These are phyloP conservation scores for Tillandsia leiboldiana DNA, from an alignment of 176 grass and related monocot genomes.

Conservation along the genomic window DNA sequence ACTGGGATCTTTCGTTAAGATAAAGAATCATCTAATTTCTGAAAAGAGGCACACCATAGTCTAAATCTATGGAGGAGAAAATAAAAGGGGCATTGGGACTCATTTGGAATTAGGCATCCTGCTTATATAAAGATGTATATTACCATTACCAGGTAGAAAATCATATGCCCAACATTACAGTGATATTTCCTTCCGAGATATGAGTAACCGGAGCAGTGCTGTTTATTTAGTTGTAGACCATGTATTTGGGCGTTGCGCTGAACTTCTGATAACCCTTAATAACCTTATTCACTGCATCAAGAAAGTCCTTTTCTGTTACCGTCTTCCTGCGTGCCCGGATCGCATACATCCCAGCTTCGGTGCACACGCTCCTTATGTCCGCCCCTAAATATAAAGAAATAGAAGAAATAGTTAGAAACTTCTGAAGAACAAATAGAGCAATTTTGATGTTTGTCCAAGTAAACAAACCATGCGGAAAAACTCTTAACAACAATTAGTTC, in stretches of 20 bases:
- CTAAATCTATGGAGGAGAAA: no score
- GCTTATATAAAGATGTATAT: background rate
- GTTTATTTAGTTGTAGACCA: constrained; percentile 7
- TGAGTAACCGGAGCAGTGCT: background rate
- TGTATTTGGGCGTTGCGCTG: constrained; percentile 12
- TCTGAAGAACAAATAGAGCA: background rate
- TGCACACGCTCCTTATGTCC: constrained; percentile 35
- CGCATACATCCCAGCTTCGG: constrained; percentile 32
- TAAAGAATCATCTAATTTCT: no score
- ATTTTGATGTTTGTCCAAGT: background rate
- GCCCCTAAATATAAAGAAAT: background rate
- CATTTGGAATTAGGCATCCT: no score
- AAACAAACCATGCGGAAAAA: no score
- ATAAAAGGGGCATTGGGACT: no score
- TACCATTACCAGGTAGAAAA: background rate
- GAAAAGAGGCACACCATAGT: no score
- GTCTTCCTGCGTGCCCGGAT: constrained; percentile 24
- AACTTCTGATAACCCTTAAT: constrained; percentile 23
- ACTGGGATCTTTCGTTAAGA: no score
- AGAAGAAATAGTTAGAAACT: background rate
- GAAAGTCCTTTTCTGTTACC: constrained; percentile 26
- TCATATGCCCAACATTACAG: background rate
- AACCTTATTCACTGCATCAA: constrained; percentile 26
- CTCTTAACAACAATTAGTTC: no score
- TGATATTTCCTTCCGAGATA: background rate